Base-by-base conservation (phyloP, 305 asterid species). In the Andrographis paniculata region DNA sequence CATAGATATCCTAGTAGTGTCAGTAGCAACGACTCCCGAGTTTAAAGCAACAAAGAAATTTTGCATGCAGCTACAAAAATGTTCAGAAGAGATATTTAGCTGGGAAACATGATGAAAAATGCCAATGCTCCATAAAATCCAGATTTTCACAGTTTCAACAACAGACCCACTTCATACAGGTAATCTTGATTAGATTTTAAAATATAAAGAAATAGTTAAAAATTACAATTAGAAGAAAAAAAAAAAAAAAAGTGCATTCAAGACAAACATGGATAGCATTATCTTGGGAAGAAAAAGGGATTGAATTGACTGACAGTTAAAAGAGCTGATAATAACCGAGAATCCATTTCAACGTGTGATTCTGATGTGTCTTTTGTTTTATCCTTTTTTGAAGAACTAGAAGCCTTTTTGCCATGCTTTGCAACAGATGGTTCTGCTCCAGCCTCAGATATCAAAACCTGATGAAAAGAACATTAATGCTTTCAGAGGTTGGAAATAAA, bases 321-420 rank as follows among this genome's bases (percentile, higher is more conserved):
- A 58, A 91, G 85, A 56, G 87, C 94, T 47, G 95, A 76, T 35
- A 91, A 67, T 53, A 91, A 64, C 40, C 96, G 96, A 4, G 99
- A 91, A 68, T 91, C 99, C 99, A 91, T 83, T 77, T 76, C 96
- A 43, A 80, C 67, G 51, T 75, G 95, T 11, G 81, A 50, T 55
- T 69, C 79, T 20, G 80, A 42, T 18, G 70, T 37, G 51, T 61
- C 69, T 35, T 80, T 72, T 13, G 22, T 27, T 68, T 74, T 60
- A 45, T 61, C 72, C 46, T 72, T 76, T 57, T 78, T 78, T 47
- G 65, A 54, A 40, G 75, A 63, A 43, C 43, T 62, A 33, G 75
- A 55, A 57, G 60, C 13, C 59, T 73, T 77, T 50, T 19, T 64
- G 20, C 61, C 72, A 14, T 68, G 27, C 70, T 70, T 75, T 18